These are phyloP conservation scores for Podospora comata DNA, from an alignment of 495 filamentous ascomycete genomes.

Conservation along the genomic window DNA sequence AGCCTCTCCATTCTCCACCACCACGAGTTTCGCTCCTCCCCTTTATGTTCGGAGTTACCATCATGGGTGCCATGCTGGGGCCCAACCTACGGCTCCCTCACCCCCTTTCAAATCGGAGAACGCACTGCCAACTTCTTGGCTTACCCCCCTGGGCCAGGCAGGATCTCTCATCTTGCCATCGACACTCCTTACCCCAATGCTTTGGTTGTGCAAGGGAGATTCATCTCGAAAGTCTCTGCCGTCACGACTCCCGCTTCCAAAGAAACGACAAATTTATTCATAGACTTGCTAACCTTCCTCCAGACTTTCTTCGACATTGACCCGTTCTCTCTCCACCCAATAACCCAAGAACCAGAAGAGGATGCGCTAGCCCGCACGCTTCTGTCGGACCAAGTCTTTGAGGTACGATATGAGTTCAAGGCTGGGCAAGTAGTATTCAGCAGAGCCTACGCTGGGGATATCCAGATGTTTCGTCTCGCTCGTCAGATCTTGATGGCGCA, in stretches of 20 bases:
- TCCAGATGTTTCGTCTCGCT: background rate
- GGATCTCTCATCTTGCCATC: background rate
- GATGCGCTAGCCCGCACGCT: background rate
- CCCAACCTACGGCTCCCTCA: background rate
- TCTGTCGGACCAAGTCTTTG: background rate
- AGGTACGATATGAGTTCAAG: background rate
- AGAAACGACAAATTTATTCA: too few species aligned
- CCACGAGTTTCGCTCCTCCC: background rate
- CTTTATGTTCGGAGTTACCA: background rate
- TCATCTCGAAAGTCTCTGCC: background rate
- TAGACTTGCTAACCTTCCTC: background rate
- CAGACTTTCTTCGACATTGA: background rate
- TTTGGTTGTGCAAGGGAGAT: background rate
- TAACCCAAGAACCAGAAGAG: background rate
- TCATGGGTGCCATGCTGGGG: background rate
- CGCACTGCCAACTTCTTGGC: background rate
- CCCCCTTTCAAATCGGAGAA: background rate
- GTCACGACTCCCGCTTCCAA: background rate
- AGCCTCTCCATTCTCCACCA: background rate
- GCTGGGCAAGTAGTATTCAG: background rate
- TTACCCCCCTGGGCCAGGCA: background rate
- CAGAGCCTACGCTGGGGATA: background rate
- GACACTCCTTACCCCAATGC: background rate
- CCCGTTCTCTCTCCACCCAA: background rate
- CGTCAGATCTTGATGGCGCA: background rate